These are phyloP conservation scores for Furcasterigmium sp. DNA, from an alignment of 2,329 filamentous ascomycete species.

Conservation along the genomic window DNA sequence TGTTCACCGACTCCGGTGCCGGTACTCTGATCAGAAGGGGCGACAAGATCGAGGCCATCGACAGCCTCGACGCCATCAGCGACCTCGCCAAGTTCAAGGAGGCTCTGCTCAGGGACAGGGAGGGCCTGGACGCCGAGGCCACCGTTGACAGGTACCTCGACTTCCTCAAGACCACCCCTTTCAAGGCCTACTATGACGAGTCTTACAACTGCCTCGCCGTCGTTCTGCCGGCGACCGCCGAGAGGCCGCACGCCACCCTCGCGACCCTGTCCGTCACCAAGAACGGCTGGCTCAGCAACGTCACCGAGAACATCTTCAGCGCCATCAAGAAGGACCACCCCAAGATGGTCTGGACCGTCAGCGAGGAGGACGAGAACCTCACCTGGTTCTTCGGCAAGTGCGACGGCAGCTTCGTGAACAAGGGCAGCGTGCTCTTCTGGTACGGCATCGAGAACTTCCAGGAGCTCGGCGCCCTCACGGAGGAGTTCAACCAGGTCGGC, in stretches of 20 bases:
- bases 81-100: conserved; percentile 75
- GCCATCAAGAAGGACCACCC: conserved; percentile 92
- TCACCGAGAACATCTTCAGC: conserved; percentile 91
- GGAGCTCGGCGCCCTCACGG: conserved; percentile 77
- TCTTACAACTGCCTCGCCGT: conserved; percentile 89
- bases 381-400: conserved; percentile 99
- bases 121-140: conserved; percentile 74
- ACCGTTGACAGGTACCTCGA: conserved; percentile 85
- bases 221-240: conserved; percentile 68
- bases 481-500: conserved; percentile 78
- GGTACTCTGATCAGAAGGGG: conserved; percentile 89
- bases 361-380: conserved; percentile 91
- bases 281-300: conserved; percentile 88
- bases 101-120: conserved; percentile 74
- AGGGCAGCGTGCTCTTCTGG: conserved; percentile 93
- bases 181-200: conserved; percentile 93
- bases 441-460: conserved; percentile 80
- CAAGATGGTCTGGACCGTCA: conserved; percentile 93
- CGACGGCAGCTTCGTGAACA: conserved; percentile 80
- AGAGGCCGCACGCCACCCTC: conserved; percentile 69
- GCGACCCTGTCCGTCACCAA: conserved; percentile 92
- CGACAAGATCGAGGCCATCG: conserved; percentile 77
- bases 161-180: conserved; percentile 68
- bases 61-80: conserved; percentile 66
- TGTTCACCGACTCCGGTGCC: conserved; percentile 93